Base-by-base conservation (phyloP, 192 early-diverging fungal genomes). In the Rhizophagus sp. region DNA sequence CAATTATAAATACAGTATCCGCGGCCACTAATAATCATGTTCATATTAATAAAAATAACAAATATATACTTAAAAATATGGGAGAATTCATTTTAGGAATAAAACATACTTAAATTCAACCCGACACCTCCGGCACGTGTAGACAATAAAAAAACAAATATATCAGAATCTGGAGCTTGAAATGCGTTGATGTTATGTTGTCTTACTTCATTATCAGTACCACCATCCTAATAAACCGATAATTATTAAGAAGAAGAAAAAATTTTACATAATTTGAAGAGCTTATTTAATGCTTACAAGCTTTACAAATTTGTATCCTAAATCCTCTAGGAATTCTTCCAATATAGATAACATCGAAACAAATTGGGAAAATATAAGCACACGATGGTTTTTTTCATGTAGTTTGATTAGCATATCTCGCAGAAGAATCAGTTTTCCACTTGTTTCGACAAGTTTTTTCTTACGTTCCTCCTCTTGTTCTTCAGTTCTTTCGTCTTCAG, bases 321-420 rank as follows among this genome's bases (percentile, higher is more conserved):
- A 82, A 3, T 80, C 85, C 5, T 82, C 75, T 64, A 97, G 79
- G 79, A 93, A 93, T 9, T 91, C 84, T 79, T 96, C 95, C 17
- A 97, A 80, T 30, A 98, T 88, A 81, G 96, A 91, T 27, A 98
- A 84, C 76, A 93, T 90, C 30, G 89, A 82, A n/a, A 92, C 95
- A 83, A 97, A 96, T 81, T 96, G 95, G 66, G 90, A 91, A 79
- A 98, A 98, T 30, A 98, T 82, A 6, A 98, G 82, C 0, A 97
- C 86, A 19, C 91, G 86, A 82, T 93, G 87, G 1, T 90, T 87
- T 12, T 84, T 73, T 19, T 78, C 84, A 64, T 91, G 87, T 33
- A 95, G 75, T 78, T 93, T 91, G 0, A 85, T 85, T 2, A 94
- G 75, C 91, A 95, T 93, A 57, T 85, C 85, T 68, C 91, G 82